Conservation (phyloP, 495 filamentous ascomycete genomes). For the Tuber microsphaerosporum region DNA sequence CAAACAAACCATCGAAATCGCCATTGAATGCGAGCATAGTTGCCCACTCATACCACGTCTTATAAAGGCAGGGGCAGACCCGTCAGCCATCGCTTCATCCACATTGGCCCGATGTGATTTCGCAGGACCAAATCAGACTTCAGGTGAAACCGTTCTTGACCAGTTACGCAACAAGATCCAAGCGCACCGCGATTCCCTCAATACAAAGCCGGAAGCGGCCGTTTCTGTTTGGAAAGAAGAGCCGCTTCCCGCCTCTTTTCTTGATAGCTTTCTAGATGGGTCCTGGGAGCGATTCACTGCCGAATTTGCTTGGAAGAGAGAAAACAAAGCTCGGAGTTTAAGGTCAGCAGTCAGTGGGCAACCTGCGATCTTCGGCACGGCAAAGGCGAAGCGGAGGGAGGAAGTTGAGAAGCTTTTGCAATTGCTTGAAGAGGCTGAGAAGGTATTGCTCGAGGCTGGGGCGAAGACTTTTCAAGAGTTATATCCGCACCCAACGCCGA, state of each 20-base stretch:
- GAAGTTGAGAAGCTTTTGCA: conserved; percentile 48
- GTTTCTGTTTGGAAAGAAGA: neutral
- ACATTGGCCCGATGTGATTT: neutral
- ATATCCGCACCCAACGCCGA: conserved; percentile 48
- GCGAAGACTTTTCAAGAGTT: conserved; percentile 61
- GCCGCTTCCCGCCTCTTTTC: conserved; percentile 1
- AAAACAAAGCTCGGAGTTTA: conserved; percentile 23
- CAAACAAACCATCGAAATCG: conserved; percentile 28
- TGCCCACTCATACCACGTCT: conserved; percentile 16
- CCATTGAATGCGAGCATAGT: neutral
- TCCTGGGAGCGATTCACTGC: conserved; percentile 27
- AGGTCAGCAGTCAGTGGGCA: neutral
- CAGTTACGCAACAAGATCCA: conserved; percentile 49
- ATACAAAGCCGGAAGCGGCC: conserved; percentile 7
- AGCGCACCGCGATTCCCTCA: conserved; percentile 20
- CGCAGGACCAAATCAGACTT: conserved; percentile 6
- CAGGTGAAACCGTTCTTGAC: conserved; percentile 52
- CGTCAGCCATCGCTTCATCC: conserved; percentile 7
- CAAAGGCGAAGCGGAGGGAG: conserved; percentile 47
- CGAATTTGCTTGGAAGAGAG: conserved; percentile 10
- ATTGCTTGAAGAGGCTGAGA: conserved; percentile 52
- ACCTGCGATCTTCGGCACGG: neutral
- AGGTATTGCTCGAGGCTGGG: conserved; percentile 49
- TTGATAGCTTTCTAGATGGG: conserved; percentile 20
- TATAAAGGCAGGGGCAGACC: conserved; percentile 24